phyloP scores from a whole-genome alignment of 495 filamentous ascomycete species.

The Penicillium canariense region DNA sequence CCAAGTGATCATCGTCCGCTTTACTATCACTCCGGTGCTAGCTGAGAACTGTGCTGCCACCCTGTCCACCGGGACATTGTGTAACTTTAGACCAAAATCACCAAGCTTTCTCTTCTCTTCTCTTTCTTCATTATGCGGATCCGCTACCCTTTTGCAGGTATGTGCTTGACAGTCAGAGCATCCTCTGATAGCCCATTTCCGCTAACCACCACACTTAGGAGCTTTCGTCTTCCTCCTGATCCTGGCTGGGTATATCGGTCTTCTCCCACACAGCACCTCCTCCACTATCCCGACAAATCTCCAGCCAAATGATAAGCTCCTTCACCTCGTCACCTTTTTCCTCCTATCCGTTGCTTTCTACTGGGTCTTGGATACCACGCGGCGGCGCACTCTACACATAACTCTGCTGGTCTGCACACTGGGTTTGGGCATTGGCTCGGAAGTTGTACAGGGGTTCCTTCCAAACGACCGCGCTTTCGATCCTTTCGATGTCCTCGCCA shows the following conservation, averaged over 20 bases:
- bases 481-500: slow-evolving; percentile 79
- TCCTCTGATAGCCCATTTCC: slow-evolving; percentile 6
- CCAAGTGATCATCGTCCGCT: slow-evolving; percentile 21
- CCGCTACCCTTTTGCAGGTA: slow-evolving; percentile 72
- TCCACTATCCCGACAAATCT: slow-evolving; percentile 65
- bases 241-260: slow-evolving; percentile 73
- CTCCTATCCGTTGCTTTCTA: slow-evolving; percentile 84
- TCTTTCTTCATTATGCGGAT: slow-evolving; percentile 59
- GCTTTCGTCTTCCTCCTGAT: slow-evolving; percentile 76
- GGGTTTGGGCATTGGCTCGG: slow-evolving; percentile 74
- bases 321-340: slow-evolving; percentile 91
- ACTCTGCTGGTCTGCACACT: slow-evolving; percentile 79
- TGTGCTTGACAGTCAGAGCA: slow-evolving; percentile 15
- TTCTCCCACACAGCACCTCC: slow-evolving; percentile 57
- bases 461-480: slow-evolving; percentile 85
- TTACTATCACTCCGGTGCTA: slow-evolving; percentile 1
- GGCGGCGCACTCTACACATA: slow-evolving; percentile 77
- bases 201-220: slow-evolving; percentile 36
- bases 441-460: slow-evolving; percentile 76
- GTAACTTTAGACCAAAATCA: background rate
- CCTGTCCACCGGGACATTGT: background rate
- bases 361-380: slow-evolving; percentile 91
- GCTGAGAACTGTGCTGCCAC: background rate
- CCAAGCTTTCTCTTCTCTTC: background rate
- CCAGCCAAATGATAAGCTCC: slow-evolving; percentile 79